Percentiles rank a stretch among this genome's conserved stretches.
These are phyloP conservation scores for Mycena latifolia DNA, from an alignment of 768 basidiomycete species.

Conservation along the genomic window DNA sequence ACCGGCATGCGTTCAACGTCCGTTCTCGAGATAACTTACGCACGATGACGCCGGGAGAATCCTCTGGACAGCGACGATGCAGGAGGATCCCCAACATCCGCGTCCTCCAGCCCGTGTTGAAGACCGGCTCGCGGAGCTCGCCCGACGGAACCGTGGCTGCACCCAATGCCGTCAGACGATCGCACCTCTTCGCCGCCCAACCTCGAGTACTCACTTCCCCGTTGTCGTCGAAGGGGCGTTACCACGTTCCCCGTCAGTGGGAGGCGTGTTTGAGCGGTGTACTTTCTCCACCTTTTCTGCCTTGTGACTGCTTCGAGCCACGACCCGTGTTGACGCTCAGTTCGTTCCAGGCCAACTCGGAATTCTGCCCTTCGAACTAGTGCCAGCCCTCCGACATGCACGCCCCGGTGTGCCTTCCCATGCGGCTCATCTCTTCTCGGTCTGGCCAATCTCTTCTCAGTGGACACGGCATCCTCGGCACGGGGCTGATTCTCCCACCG, in stretches of 20 bases:
- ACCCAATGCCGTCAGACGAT: background rate
- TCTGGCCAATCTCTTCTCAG: background rate
- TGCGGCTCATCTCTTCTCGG: background rate
- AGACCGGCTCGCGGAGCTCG: background rate
- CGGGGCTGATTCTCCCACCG: background rate
- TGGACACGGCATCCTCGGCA: background rate
- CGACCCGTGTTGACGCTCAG: too few species aligned
- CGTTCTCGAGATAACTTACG: background rate
- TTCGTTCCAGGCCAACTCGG: background rate
- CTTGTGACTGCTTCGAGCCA: too few species aligned
- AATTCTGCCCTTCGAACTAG: background rate
- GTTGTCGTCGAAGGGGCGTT: too few species aligned
- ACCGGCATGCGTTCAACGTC: background rate
- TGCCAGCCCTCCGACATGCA: background rate
- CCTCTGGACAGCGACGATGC: too few species aligned
- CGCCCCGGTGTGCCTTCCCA: background rate
- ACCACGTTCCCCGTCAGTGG: too few species aligned
- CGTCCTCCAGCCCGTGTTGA: background rate
- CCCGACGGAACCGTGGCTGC: background rate
- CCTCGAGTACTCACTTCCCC: too few species aligned
- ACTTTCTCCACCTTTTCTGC: too few species aligned
- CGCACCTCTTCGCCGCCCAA: background rate
- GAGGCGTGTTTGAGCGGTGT: too few species aligned
- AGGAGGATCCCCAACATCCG: background rate
- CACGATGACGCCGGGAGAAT: background rate